Conservation (phyloP, 768 basidiomycete genomes). For the Rhizopogon rudus region DNA sequence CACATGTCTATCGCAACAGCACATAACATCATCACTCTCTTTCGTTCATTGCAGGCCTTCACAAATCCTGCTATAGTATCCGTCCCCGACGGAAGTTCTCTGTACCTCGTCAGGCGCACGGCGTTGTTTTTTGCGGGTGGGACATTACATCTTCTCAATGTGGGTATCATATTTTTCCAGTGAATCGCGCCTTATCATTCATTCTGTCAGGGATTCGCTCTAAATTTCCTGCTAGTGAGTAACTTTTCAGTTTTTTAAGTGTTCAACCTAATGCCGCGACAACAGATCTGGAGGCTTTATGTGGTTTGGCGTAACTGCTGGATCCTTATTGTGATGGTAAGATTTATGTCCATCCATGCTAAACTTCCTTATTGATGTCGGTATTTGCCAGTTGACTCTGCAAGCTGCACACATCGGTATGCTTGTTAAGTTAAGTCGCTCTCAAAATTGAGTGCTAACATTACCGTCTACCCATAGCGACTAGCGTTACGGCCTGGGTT, state of each 20-base stretch:
- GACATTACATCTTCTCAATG: conserved; percentile 1
- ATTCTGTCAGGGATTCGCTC: neutral
- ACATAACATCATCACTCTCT: neutral
- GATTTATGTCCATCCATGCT: neutral
- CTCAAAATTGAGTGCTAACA: neutral
- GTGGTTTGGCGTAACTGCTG: neutral
- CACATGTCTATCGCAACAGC: conserved; percentile 3
- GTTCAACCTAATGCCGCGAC: neutral
- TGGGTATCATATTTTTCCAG: neutral
- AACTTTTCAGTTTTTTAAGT: neutral
- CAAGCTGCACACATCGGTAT: neutral
- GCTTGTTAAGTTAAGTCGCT: neutral
- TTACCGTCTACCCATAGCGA: neutral
- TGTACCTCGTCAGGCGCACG: neutral
- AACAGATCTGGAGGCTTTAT: conserved; percentile 5
- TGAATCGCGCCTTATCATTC: neutral
- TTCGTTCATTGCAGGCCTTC: neutral
- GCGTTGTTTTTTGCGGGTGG: neutral
- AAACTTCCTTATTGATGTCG: neutral
- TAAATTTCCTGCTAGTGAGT: conserved; percentile 1
- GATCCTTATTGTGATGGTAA: neutral
- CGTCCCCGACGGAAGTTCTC: neutral
- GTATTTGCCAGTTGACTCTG: neutral
- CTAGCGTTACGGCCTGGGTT: neutral
- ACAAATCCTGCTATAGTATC: neutral